These are phyloP conservation scores for Plasmopara muralis DNA, from an alignment of 352 stramenopile species.

Conservation along the genomic window DNA sequence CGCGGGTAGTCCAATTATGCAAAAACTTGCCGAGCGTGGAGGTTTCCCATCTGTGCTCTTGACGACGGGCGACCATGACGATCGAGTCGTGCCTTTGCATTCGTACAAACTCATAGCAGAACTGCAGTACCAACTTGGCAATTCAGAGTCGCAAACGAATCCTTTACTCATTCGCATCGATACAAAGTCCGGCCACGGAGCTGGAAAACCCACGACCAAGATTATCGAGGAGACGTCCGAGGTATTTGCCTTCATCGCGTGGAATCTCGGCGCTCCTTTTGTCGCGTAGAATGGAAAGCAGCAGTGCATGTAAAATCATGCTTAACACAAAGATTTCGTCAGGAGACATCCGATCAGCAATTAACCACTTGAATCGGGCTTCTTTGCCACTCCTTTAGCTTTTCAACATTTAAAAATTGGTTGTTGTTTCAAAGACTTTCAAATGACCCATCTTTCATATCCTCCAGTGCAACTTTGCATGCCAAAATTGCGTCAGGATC, in stretches of 20 bases:
- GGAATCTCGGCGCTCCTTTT: conserved; percentile 50
- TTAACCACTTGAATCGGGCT: not conserved
- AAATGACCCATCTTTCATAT: conserved; percentile 10
- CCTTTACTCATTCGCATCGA: conserved; percentile 87
- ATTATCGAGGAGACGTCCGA: conserved; percentile 82
- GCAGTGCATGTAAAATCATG: not conserved
- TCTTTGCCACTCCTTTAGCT: too few relatives aligned
- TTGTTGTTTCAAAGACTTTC: conserved; percentile 12
- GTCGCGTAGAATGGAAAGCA: conserved; percentile 18
- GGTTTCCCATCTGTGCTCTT: conserved; percentile 79
- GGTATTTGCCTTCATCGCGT: conserved; percentile 83
- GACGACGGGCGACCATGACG: conserved; percentile 87
- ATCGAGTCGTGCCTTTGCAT: conserved; percentile 86
- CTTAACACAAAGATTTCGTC: not conserved
- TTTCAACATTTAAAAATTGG: not conserved
- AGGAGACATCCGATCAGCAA: not conserved
- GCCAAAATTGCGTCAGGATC: conserved; percentile 23
- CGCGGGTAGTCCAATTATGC: conserved; percentile 40
- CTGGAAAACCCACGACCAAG: conserved; percentile 85
- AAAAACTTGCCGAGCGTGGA: conserved; percentile 39
- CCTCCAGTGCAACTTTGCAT: conserved; percentile 24
- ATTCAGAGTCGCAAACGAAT: conserved; percentile 56
- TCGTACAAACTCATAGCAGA: conserved; percentile 88
- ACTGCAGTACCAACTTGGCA: conserved; percentile 73
- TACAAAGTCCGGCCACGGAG: conserved; percentile 83